Base-by-base conservation (phyloP, 2,329 filamentous ascomycete genomes). In the Cladosporium sp. region DNA sequence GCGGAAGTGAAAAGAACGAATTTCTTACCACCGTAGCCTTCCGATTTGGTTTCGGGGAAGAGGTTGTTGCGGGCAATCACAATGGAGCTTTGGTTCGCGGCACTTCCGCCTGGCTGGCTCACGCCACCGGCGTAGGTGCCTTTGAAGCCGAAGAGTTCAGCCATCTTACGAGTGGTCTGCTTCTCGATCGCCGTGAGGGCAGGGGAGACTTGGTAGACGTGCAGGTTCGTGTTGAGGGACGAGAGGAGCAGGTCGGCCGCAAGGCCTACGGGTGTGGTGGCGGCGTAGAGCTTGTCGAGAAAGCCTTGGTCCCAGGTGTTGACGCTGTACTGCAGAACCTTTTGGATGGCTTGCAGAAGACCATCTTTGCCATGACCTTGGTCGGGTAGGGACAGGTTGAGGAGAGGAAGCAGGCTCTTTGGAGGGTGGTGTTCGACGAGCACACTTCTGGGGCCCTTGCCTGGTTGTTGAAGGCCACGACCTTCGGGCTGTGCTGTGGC, bases 301-400 rank as follows among this genome's bases (percentile, higher is more conserved):
- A 97, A 98, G 9, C 92, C 92, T 69, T 95, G 91, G 63, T 95
- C 87, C 88, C 91, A 97, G n/a, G 92, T 96, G 71, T 98, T 98
- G 63, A 97, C 92, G 62, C 86, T 93, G 69, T 94, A 90, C 56
- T 80, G 77, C 36, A 97, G 75, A 16, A 96, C 76, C 53, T 83
- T 79, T 57, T 82, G 73, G 39, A 95, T 78, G 3, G 81, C 50
- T 2, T 62, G 49, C 13, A 76, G 35, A 11, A 77, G 55, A 7
- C 71, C 73, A 9, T 70, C 65, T 53, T 69, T 73, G 19, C 73
- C 72, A 2, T 62, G 57, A 13, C 65, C 62, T 33, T 65, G 30
- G 7, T 66, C 58, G 0, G 68, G 67, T 6, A 75, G 60, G 19
- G 60, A 43, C 32, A 74, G 47, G 22, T 67, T 57, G 9, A 76